Conservation (phyloP, 148 eudicot genomes). For the Fagopyrum homotropicum region DNA sequence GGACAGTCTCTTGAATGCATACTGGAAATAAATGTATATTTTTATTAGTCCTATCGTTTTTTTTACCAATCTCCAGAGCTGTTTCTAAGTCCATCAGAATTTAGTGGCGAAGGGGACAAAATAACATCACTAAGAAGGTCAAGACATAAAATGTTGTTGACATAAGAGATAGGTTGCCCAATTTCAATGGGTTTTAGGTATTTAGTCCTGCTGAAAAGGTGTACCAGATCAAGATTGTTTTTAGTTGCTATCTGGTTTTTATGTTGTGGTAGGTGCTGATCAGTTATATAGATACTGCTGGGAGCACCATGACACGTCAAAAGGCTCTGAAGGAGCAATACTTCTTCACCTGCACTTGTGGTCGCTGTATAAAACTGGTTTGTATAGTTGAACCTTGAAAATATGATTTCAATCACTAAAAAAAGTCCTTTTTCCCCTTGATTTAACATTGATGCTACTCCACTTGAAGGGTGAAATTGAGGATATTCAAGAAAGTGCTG, state of each 20-base stretch:
- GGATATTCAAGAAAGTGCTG: slow-evolving; percentile 84
- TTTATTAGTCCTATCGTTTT: neutral
- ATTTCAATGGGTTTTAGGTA: neutral
- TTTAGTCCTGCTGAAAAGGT: neutral
- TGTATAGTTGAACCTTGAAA: slow-evolving; percentile 5
- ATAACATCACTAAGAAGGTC: neutral
- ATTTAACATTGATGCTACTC: slow-evolving; percentile 12
- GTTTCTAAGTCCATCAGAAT: neutral
- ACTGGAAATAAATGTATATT: neutral
- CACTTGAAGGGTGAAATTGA: slow-evolving; percentile 58
- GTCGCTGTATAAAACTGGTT: slow-evolving; percentile 74
- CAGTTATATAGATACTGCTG: slow-evolving; percentile 94
- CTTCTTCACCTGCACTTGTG: slow-evolving; percentile 69
- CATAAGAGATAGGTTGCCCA: neutral
- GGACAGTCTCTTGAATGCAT: neutral
- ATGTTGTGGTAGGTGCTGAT: slow-evolving; percentile 51
- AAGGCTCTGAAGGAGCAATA: slow-evolving; percentile 83
- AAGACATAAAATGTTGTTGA: neutral
- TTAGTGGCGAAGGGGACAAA: neutral
- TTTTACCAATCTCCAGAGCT: neutral
- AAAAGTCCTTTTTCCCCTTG: neutral
- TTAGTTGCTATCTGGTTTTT: neutral
- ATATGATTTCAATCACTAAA: slow-evolving; percentile 11
- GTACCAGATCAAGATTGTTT: slow-evolving; percentile 1
- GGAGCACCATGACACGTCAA: slow-evolving; percentile 78